phyloP scores from a whole-genome alignment of 139 green algal species.

The Chlorella sp. region DNA sequence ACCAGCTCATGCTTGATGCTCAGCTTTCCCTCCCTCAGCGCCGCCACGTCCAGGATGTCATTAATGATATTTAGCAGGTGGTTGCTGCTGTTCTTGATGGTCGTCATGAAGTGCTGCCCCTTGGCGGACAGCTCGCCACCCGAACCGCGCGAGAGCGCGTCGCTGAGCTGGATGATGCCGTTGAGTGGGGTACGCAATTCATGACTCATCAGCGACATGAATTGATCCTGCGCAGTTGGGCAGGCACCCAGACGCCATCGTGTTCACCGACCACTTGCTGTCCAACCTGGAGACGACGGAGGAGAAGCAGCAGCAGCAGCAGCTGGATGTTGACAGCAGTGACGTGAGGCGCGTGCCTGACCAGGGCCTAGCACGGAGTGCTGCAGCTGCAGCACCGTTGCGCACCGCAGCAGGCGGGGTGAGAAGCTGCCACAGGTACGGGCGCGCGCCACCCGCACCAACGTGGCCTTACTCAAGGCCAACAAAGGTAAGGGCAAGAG shows the following conservation, averaged over 20 bases:
- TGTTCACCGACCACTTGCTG: too few species aligned
- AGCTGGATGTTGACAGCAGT: neutral
- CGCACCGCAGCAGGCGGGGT: neutral
- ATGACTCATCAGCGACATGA: constrained; percentile 67
- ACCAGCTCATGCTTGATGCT: constrained; percentile 42
- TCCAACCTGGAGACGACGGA: too few species aligned
- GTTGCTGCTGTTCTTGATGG: constrained; percentile 40
- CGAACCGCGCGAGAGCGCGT: constrained; percentile 19
- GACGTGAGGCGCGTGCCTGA: neutral
- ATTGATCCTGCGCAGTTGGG: constrained; percentile 46
- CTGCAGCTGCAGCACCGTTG: neutral
- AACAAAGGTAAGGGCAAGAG: too few species aligned
- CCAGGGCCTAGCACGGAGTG: neutral
- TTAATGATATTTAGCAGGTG: constrained; percentile 62
- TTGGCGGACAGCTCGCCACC: constrained; percentile 30
- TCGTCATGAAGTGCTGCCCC: constrained; percentile 27
- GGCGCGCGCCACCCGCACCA: neutral
- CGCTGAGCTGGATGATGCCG: constrained; percentile 65
- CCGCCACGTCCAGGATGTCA: constrained; percentile 59
- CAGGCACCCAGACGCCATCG: neutral
- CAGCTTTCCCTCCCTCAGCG: constrained; percentile 47
- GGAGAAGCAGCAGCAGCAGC: neutral
- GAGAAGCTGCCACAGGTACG: neutral
- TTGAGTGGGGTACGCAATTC: constrained; percentile 79
- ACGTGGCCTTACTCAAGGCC: neutral